Base-by-base conservation (phyloP, 2,329 filamentous ascomycete genomes). In the Fusarium papillatum region DNA sequence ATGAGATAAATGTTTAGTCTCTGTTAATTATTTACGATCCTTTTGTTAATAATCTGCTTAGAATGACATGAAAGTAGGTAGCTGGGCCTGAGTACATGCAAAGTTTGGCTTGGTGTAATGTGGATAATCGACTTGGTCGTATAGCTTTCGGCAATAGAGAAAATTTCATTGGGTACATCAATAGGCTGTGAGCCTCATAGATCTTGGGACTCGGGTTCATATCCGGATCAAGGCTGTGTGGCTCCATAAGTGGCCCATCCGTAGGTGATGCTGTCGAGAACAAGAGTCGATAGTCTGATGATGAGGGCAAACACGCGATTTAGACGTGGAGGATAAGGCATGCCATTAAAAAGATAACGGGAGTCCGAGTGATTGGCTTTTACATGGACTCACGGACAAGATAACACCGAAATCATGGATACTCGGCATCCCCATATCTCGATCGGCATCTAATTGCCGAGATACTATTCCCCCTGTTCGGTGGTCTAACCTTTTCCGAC, bases 31-130 rank as follows among this genome's bases (percentile, higher is more conserved):
- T 29, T 29, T 29, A 29, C 26, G 26, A 29, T 29, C 26, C 26
- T 29, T 29, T 29, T 29, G 26, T 29, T 29, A 29, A 29, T 24
- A 4, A 59, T 24, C 19, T 36, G 64, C 3, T 16, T 63, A 41
- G 26, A n/a, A 5, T 36, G 34, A 6, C 1, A 59, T 19, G 22
- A 26, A n/a, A 36, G 16, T 8, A 14, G 34, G n/a, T 22, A 19
- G 14, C 24, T 7, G 26, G 60, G 39, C 53, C 63, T 24, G 36
- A 69, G 71, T 39, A 76, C 16, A 76, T 50, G 68, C 59, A 39
- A 26, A 16, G 34, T 68, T 48, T 36, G 50, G 53, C 38, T 46
- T 48, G 26, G 29, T 46, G 29, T 76, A 76, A 76, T 76, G 16
- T 57, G 59, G 68, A 65, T 63, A 66, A 63, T 76, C 61, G 26